phyloP scores from a whole-genome alignment of 2,329 filamentous ascomycete species.

The Zasmidium angulare region DNA sequence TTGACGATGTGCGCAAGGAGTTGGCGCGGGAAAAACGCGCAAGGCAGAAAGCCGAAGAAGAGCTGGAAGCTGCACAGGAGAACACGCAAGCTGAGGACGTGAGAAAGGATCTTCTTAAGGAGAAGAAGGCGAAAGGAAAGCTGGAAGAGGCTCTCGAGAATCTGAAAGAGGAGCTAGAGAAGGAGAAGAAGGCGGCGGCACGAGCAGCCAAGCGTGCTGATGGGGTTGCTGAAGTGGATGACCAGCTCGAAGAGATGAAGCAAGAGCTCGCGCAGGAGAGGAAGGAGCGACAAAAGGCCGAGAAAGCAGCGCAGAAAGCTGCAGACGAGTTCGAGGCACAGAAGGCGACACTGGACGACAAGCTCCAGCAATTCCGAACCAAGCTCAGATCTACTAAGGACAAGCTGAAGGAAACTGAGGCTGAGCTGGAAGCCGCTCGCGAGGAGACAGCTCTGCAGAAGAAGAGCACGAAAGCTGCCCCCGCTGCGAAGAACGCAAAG shows the following conservation, averaged over 20 bases:
- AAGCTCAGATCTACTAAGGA: conserved; percentile 71
- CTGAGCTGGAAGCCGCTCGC: conserved; percentile 47
- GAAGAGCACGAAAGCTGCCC: conserved; percentile 37
- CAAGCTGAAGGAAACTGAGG: conserved; percentile 67
- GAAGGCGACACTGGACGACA: conserved; percentile 66
- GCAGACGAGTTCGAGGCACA: conserved; percentile 62
- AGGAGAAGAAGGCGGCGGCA: conserved; percentile 34
- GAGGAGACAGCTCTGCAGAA: conserved; percentile 37
- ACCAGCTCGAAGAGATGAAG: conserved; percentile 49
- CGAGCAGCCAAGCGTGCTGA: conserved; percentile 43
- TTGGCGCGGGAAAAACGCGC: conserved; percentile 33
- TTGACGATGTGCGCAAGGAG: conserved; percentile 34
- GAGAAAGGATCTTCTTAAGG: conserved; percentile 33
- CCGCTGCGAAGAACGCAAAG: conserved; percentile 32
- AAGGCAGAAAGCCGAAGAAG: conserved; percentile 34
- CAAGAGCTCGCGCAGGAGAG: conserved; percentile 53
- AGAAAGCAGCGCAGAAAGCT: conserved; percentile 56
- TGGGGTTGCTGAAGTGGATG: conserved; percentile 41
- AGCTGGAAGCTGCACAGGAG: conserved; percentile 40
- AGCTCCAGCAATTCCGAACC: conserved; percentile 65
- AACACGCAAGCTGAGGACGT: conserved; percentile 35
- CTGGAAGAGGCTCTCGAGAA: conserved; percentile 39
- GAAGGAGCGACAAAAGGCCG: conserved; percentile 52
- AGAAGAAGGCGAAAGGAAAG: conserved; percentile 33
- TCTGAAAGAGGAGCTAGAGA: conserved; percentile 34